A percentile compares a stretch with the other conserved stretches of the same genome.
phyloP scores from a whole-genome alignment of 805 yeast genomes.

The Komagataella ulmi region DNA sequence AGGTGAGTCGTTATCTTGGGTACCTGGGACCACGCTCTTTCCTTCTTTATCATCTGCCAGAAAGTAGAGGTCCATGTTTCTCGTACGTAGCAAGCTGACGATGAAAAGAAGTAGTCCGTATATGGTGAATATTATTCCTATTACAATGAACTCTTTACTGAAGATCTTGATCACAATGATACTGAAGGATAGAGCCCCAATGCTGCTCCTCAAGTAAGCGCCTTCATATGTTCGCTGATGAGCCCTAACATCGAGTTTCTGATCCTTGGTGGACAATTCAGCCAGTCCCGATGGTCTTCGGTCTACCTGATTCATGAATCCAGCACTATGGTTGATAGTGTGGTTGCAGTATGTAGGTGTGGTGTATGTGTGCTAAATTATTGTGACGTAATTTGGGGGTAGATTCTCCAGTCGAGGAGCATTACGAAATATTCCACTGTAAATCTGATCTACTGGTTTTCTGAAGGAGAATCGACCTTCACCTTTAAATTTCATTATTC shows the following conservation, averaged over 20 bases:
- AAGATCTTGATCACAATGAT: conserved; percentile 54
- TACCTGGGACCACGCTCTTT: conserved; percentile 9
- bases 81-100: conserved; percentile 20
- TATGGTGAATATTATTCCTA: conserved; percentile 52
- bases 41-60: conserved; percentile 8
- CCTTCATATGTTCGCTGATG: conserved; percentile 81
- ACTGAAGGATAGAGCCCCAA: conserved; percentile 54
- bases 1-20: conserved; percentile 2
- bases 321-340: too few relatives aligned
- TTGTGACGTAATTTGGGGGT: not conserved
- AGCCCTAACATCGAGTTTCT: conserved; percentile 43
- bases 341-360: too few relatives aligned
- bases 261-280: conserved; percentile 22
- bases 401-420: not conserved
- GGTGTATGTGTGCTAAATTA: not conserved
- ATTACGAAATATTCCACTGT: not conserved
- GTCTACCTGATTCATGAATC: not conserved
- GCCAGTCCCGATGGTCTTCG: conserved; percentile 19
- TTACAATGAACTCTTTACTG: conserved; percentile 45
- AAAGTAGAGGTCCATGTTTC: conserved; percentile 18
- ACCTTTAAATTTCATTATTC: not conserved
- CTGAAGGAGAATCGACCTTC: not conserved
- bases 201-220: conserved; percentile 62
- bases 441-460: not conserved
- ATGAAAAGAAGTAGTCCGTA: conserved; percentile 37